These are phyloP conservation scores for Daldinia grandis DNA, from an alignment of 495 filamentous ascomycete species.

Conservation along the genomic window DNA sequence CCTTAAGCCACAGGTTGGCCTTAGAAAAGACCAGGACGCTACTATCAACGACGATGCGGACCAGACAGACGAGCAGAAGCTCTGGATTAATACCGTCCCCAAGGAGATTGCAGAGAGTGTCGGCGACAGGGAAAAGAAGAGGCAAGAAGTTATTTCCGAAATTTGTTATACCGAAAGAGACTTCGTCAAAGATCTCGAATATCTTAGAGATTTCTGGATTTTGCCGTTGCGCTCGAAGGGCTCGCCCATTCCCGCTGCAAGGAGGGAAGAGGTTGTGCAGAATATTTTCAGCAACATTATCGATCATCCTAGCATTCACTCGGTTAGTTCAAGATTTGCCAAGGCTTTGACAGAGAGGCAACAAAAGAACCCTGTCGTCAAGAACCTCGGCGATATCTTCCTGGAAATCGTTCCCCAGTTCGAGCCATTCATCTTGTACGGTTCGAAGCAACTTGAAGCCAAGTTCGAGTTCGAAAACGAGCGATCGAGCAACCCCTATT, in stretches of 20 bases:
- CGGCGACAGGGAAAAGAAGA: slow-evolving; percentile 91
- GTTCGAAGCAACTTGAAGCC: slow-evolving; percentile 93
- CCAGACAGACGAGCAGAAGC: slow-evolving; percentile 92
- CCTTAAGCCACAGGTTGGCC: slow-evolving; percentile 85
- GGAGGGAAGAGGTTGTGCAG: slow-evolving; percentile 88
- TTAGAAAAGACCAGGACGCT: slow-evolving; percentile 82
- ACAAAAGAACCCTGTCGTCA: slow-evolving; percentile 86
- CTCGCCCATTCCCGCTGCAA: slow-evolving; percentile 88
- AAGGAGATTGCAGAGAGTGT: slow-evolving; percentile 93
- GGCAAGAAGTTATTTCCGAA: slow-evolving; percentile 97
- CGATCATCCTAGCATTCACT: slow-evolving; percentile 79
- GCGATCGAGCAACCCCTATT: slow-evolving; percentile 82
- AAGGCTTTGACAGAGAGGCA: slow-evolving; percentile 89
- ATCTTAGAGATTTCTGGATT: slow-evolving; percentile 99
- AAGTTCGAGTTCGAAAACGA: slow-evolving; percentile 99
- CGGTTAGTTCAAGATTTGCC: slow-evolving; percentile 86
- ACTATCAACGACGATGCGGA: slow-evolving; percentile 79
- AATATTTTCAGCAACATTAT: slow-evolving; percentile 96
- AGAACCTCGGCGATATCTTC: slow-evolving; percentile 94
- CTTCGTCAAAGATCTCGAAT: slow-evolving; percentile 99
- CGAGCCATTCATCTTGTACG: slow-evolving; percentile 96
- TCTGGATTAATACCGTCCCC: slow-evolving; percentile 98
- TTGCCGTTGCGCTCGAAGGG: slow-evolving; percentile 78
- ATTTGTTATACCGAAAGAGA: slow-evolving; percentile 99
- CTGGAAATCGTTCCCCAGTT: slow-evolving; percentile 90